A percentile compares a stretch with the other conserved stretches of the same genome.
These are phyloP conservation scores for Trametes sanguinea DNA, from an alignment of 768 basidiomycete genomes.

Conservation along the genomic window DNA sequence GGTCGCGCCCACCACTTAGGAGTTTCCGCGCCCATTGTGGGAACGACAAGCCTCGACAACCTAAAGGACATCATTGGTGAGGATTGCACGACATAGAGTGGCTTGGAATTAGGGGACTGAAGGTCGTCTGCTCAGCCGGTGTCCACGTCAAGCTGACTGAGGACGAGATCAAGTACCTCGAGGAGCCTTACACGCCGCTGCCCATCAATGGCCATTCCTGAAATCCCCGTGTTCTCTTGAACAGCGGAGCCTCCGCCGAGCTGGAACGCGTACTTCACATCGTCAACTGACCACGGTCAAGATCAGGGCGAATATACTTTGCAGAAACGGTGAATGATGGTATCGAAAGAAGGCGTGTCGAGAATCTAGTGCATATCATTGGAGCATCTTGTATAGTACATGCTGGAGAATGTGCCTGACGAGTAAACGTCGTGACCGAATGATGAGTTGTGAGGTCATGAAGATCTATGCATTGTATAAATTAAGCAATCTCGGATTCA, in stretches of 20 bases:
- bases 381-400: too few species aligned
- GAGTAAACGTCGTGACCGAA: too few species aligned
- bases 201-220: background rate
- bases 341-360: too few species aligned
- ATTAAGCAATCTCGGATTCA: background rate
- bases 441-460: too few species aligned
- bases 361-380: too few species aligned
- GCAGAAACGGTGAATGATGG: too few species aligned
- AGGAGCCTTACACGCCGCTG: conserved; percentile 47
- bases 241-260: too few species aligned
- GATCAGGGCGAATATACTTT: too few species aligned
- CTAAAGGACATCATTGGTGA: conserved; percentile 42
- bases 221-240: background rate
- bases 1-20: conserved; percentile 42
- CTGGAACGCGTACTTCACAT: too few species aligned
- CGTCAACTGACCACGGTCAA: too few species aligned
- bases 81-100: background rate
- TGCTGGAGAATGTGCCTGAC: background rate
- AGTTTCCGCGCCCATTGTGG: conserved; percentile 45
- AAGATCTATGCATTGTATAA: too few species aligned
- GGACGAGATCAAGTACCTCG: conserved; percentile 59
- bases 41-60: conserved; percentile 40
- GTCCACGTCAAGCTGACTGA: conserved; percentile 19
- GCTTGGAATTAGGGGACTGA: too few species aligned
- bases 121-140: background rate